Base-by-base conservation (phyloP, 768 basidiomycete species). In the Chiua virens region DNA sequence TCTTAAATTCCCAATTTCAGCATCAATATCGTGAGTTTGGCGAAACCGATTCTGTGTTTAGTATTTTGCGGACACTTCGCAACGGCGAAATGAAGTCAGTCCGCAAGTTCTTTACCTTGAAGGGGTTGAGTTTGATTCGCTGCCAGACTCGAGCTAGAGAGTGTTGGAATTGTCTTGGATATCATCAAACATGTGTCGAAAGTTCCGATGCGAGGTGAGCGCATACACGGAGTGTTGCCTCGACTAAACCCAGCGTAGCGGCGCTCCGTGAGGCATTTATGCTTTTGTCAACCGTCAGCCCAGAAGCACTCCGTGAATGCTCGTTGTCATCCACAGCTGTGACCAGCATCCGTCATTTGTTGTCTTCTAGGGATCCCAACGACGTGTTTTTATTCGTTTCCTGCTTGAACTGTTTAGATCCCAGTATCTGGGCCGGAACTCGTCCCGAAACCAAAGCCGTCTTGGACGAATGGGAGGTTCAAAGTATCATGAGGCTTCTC, bases 381-480 rank as follows among this genome's bases (percentile, higher is more conserved):
- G 79, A 86, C 38, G 68, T 81, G 47, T 86, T 85, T 66, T 59
- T 85, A 7, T 89, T 91, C 58, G 61, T 92, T 11, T 71, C 75
- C 2, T 89, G 87, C 54, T 63, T 92, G 43, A 72, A 77, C 36
- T 80, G 75, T 36, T 54, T 89, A 13, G 77, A 84, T 56, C 76
- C 81, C 7, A 65, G 63, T 18, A 55, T 81, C 20, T 92, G 90
- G 90, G 85, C 87, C 8, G 90, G 89, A 13, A 82, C 78, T 9
- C 69, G 65, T 8, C 65, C 75, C 4, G 74, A 76, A 6, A 66
- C 77, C 18, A 75, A 78, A 32, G 72, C 82, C 2, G 69, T 81
- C 9, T 66, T 92, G 41, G 84, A 88, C n/a, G 80, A 74, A 47
- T 79, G 79, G 77, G 89, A 92, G 46, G 89, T 92, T 35, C 85